Evolutionary conservation across 192 early-diverging fungal genomes (phyloP), one percentile per base, ranked within the genome.

Genomic region (Coemansia sp.): DNA sequence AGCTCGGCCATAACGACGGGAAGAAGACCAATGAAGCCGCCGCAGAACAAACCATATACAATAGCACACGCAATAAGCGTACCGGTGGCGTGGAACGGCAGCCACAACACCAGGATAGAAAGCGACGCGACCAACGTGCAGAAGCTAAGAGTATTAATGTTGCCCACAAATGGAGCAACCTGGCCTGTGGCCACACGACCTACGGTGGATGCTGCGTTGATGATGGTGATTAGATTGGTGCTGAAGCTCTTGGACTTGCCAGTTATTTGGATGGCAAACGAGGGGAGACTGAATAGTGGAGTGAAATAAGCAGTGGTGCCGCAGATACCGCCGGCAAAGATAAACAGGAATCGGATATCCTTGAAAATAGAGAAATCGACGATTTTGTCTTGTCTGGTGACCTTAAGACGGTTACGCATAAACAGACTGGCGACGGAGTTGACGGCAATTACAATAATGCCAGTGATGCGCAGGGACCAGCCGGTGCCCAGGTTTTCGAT

Each of bases 391-490:
- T 68, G 59, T 37, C 22, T 54, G n/a, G 43, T 59, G 15, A 62
- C 58, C 20, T 64, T 61, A 36, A 71, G 34, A 2, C 74, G 68
- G 60, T 52, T 76, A 17, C 61, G 61, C 74, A 76, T 70, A 17
- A 76, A 51, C 8, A 52, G 58, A 32, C 68, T 67, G 22, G 43
- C 55, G 5, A 41, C 55, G 4, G 54, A 65, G 1, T 62, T 54
- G n/a, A 78, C 67, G n/a, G 59, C 72, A 20, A 82, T 78, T 9
- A 74, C 64, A 15, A 89, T 74, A n/a, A 88, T 64, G 5, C 86
- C 89, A 51, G 87, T 86, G 61, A 90, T 84, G 34, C 91, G 86
- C 32, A 95, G 80, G 2, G 89, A 78, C 88, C 90, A 91, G 32
- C 65, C 45, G 15, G 80, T 70, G 5, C 89, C 90, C 33, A 91